Base-by-base conservation (phyloP, 2,329 filamentous ascomycete species). In the Verruconis gallopava region DNA sequence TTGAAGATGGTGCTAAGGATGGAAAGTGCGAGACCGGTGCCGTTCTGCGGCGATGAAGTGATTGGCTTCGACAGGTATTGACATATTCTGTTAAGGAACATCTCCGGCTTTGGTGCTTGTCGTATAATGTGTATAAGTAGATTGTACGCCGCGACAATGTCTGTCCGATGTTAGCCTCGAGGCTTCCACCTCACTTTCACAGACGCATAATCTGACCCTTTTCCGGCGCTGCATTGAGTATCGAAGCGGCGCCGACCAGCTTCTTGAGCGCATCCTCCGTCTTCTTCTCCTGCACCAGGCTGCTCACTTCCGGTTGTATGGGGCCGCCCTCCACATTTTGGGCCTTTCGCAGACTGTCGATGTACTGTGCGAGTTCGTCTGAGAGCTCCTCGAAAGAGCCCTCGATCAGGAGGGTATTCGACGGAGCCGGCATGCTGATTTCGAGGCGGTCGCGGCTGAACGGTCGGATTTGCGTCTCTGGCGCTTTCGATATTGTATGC, bases 1-100 rank as follows among this genome's bases (percentile, higher is more conserved):
- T 98, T 98, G 79, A 96, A 98, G 57, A 98, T 78, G 54, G 88
- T 95, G 58, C 85, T 86, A 52, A 98, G 76, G 53, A 91, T 82
- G 51, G 85, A 86, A 53, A 96, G 80, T 49, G 86, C 85, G 50
- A 98, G 75, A 38, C 82, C 81, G 48, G 81, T 72, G 53, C 88
- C 85, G 67, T 94, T 88, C 52, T 80, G 70, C 42, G 86, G 83
- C 39, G 89, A 93, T 47, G 83, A 84, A 47, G 80, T 77, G 58
- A 96, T 77, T 49, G 91, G 89, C 61, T 85, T 81, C 50, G 77
- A 77, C 57, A 98, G 83, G 67, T 93, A 89, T 56, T 79, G 72
- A 76, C 91, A 96, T 56, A 98, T 79, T 54, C 75, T 75, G 46
- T 85, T 82, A 50, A 98, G 79, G 68, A 91, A 82, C 65, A 82